Percentiles rank a stretch among this genome's conserved stretches.
Conservation (phyloP, 306 rosid genomes). For the Luffa acutangula region DNA sequence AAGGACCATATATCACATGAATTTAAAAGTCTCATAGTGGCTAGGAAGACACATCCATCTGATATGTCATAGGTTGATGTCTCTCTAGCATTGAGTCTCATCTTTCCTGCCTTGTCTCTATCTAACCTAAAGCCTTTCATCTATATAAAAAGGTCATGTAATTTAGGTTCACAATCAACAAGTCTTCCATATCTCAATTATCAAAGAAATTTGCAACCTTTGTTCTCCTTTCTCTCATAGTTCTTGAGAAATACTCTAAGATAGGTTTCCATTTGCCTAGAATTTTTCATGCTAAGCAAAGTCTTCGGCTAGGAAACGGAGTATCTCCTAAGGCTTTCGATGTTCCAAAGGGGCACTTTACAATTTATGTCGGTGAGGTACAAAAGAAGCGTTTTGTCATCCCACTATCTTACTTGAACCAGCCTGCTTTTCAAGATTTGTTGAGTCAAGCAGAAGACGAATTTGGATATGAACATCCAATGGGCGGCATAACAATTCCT, state of each 20-base stretch:
- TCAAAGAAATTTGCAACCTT: neutral
- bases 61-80: neutral
- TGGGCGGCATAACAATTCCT: slow-evolving; percentile 27
- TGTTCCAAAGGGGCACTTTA: slow-evolving; percentile 24
- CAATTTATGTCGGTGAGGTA: slow-evolving; percentile 24
- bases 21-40: neutral
- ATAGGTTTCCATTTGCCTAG: neutral
- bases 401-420: slow-evolving; percentile 24
- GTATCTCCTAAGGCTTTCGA: neutral
- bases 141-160: neutral
- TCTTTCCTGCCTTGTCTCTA: neutral
- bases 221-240: neutral
- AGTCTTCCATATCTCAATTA: neutral
- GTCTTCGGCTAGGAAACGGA: neutral
- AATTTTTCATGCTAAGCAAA: neutral
- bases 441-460: slow-evolving; percentile 19
- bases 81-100: neutral
- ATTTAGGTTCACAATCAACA: neutral
- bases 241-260: neutral
- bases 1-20: neutral
- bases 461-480: slow-evolving; percentile 30
- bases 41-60: slow-evolving; percentile 7
- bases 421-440: slow-evolving; percentile 23
- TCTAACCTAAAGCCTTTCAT: neutral
- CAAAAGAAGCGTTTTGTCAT: slow-evolving; percentile 20